Percentiles rank a stretch among this genome's conserved stretches.
Evolutionary conservation across 208 protist genomes (phyloP).

Genomic region (Acanthamoeba lenticulata): DNA sequence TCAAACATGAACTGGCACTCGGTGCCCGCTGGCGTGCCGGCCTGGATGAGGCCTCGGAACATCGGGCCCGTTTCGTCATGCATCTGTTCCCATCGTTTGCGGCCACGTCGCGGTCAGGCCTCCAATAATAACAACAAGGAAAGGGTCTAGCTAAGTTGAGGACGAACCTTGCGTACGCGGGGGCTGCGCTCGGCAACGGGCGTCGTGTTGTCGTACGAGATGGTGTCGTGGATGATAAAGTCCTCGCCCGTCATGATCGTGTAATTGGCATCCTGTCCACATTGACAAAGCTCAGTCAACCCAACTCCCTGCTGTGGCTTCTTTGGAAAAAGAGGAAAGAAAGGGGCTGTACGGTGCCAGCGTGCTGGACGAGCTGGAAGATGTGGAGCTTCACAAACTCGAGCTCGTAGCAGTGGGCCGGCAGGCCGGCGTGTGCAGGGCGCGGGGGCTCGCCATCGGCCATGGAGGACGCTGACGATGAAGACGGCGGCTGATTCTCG

Average conservation of each 20-base stretch:
- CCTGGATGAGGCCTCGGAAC: background rate
- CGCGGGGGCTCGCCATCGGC: no score
- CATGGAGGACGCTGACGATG: no score
- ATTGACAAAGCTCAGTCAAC: background rate
- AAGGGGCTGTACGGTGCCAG: background rate
- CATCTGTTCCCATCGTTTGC: background rate
- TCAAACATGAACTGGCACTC: constrained; percentile 35
- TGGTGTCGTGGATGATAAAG: constrained; percentile 59
- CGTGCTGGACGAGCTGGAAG: constrained; percentile 57
- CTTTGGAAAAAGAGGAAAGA: background rate
- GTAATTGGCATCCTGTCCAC: constrained; percentile 43
- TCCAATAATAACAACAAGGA: background rate
- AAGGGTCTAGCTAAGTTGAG: background rate
- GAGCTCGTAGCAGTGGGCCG: constrained; percentile 40
- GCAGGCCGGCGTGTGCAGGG: no score
- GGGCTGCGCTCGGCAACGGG: constrained; percentile 48
- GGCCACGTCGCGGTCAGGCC: background rate
- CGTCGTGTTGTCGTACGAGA: constrained; percentile 59
- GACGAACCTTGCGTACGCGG: background rate
- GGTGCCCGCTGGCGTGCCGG: background rate
- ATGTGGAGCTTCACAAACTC: constrained; percentile 65
- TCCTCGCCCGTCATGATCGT: constrained; percentile 58
- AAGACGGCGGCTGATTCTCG: background rate
- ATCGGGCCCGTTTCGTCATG: constrained; percentile 19
- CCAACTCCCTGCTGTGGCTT: no score